phyloP scores from a whole-genome alignment of 768 basidiomycete genomes.

The Hygrophorus pudorinus region DNA sequence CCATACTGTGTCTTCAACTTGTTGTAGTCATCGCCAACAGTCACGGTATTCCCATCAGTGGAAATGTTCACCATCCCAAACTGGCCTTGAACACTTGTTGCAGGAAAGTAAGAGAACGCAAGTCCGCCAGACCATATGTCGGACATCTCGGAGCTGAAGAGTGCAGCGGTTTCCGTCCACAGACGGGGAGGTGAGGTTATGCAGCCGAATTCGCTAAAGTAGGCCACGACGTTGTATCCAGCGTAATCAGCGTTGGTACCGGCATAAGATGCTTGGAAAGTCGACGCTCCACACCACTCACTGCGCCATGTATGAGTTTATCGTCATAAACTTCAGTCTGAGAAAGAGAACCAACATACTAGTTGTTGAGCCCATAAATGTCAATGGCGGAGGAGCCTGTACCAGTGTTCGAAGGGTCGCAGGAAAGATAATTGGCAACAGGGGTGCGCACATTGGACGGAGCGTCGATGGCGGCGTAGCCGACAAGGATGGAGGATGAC shows the following conservation, averaged over 20 bases:
- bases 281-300: constrained; percentile 72
- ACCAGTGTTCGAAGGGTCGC: constrained; percentile 46
- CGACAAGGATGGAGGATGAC: constrained; percentile 57
- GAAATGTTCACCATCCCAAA: constrained; percentile 84
- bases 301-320: constrained; percentile 28
- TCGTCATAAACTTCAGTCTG: neutral
- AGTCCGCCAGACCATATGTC: constrained; percentile 82
- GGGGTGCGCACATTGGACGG: constrained; percentile 47
- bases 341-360: constrained; percentile 37
- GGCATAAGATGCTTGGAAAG: constrained; percentile 47
- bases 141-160: constrained; percentile 67
- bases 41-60: constrained; percentile 54
- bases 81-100: constrained; percentile 54
- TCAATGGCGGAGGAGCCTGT: constrained; percentile 63
- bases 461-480: constrained; percentile 82
- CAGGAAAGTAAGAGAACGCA: constrained; percentile 88
- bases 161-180: constrained; percentile 71
- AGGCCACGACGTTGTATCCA: constrained; percentile 68
- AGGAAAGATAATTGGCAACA: constrained; percentile 73
- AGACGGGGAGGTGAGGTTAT: constrained; percentile 48
- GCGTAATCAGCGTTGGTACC: constrained; percentile 43
- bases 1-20: constrained; percentile 55
- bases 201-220: constrained; percentile 87
- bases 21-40: constrained; percentile 56
- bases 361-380: constrained; percentile 80